Base-by-base conservation (phyloP, 2,329 filamentous ascomycete species). In the Xylariaceae sp. region DNA sequence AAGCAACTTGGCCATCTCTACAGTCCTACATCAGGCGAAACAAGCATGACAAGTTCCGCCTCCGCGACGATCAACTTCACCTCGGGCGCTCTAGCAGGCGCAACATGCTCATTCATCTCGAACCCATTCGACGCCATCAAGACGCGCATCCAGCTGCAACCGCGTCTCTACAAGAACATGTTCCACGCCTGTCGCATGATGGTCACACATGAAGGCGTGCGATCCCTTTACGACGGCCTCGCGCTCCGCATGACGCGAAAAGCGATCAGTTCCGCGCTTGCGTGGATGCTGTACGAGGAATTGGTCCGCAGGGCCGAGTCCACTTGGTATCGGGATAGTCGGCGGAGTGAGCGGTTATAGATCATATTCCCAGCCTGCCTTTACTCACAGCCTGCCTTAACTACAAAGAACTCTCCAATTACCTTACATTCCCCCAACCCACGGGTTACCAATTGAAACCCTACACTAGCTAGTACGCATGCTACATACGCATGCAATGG, bases 101-200 rank as follows among this genome's bases (percentile, higher is more conserved):
- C 87, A 1, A 77, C 89, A 35, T 95, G 92, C 57, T 97, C 92
- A 0, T 87, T 88, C 3, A 81, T 97, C 44, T 97, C 94, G 7
- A 99, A 99, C 73, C 94, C 94, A 0, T 97, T 97, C 70, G 94
- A 99, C 74, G 92, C 92, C 0, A 87, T 97, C 74, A 99, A 99
- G 78, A 99, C 94, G 18, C 80, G 94, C 53, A 86, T 99, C 67
- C 94, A 99, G 76, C 80, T 99, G 39, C 90, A 95, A 78, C 94
- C 94, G 2, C 80, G 79, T 5, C 82, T 84, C 59, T 99, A 97
- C 71, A 80, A 82, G 39, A 97, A 97, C 69, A 90, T 93, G 82
- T 74, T 89, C 65, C 85, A 89, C 62, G 91, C 92, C 0, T 86
- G 82, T 47, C 82, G 80, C 69, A 81, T 86, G 71, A 96, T 99